Conservation (phyloP, 129 eudicot genomes). For the Mikania micrantha region DNA sequence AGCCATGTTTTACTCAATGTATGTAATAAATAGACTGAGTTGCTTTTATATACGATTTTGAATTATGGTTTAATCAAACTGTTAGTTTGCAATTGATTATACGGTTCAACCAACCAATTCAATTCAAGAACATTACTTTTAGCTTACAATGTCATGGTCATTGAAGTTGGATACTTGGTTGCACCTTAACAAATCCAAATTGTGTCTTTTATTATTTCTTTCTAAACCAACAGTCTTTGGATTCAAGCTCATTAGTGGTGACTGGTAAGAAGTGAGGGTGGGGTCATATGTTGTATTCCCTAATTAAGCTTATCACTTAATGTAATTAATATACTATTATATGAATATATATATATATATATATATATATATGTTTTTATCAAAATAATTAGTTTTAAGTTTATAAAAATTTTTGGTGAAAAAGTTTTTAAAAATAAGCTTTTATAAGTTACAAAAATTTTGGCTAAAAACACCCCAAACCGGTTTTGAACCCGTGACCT, state of each 20-base stretch:
- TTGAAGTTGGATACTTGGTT: background rate
- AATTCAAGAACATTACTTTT: background rate
- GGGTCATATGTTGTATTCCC: background rate
- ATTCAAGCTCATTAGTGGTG: background rate
- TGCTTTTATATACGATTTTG: background rate
- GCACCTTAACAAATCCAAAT: background rate
- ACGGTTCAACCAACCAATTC: background rate
- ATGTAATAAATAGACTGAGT: background rate
- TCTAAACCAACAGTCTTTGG: background rate
- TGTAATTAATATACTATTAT: too few relatives aligned
- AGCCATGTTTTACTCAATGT: slow-evolving; percentile 84
- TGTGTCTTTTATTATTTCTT: background rate
- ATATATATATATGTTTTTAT: too few relatives aligned
- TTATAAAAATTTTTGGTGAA: too few relatives aligned
- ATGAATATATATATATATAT: too few relatives aligned
- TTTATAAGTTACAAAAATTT: too few relatives aligned
- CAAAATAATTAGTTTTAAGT: too few relatives aligned
- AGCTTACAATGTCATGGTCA: background rate
- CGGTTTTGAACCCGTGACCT: too few relatives aligned
- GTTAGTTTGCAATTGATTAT: background rate
- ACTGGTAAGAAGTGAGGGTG: too few relatives aligned
- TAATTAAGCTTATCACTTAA: too few relatives aligned
- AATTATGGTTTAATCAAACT: background rate
- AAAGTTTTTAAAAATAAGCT: too few relatives aligned
- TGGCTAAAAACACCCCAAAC: too few relatives aligned